Evolutionary conservation across 805 yeast genomes (phyloP).

Genomic region (Teunomyces atbi): DNA sequence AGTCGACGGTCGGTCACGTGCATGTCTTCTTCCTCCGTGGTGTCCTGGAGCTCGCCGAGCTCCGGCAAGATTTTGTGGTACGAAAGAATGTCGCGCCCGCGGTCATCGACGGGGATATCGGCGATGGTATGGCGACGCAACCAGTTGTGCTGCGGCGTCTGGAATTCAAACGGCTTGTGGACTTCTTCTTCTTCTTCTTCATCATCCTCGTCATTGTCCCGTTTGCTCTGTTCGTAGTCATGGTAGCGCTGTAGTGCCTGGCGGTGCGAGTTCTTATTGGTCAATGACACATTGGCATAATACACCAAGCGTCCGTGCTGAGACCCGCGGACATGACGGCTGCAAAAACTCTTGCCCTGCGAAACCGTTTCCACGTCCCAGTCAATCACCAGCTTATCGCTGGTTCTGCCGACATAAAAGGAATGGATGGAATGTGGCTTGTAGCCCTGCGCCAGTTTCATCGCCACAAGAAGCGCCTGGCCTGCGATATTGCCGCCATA

Average conservation of each 20-base stretch:
- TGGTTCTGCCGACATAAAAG: slow-evolving; percentile 23
- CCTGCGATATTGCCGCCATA: slow-evolving; percentile 36
- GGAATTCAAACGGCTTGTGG: slow-evolving; percentile 32
- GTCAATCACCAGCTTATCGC: slow-evolving; percentile 13
- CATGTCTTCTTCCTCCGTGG: slow-evolving; percentile 21
- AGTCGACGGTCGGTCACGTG: slow-evolving; percentile 24
- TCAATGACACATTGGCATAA: slow-evolving; percentile 33
- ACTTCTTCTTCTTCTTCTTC: slow-evolving; percentile 23
- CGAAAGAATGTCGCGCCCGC: slow-evolving; percentile 14
- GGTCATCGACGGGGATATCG: slow-evolving; percentile 12
- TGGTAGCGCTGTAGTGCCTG: slow-evolving; percentile 20
- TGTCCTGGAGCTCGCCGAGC: slow-evolving; percentile 28
- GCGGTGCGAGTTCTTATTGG: slow-evolving; percentile 28
- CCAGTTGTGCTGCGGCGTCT: slow-evolving; percentile 35
- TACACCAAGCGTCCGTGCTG: slow-evolving; percentile 26
- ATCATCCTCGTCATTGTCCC: slow-evolving; percentile 26
- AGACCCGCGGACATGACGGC: slow-evolving; percentile 26
- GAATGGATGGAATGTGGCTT: slow-evolving; percentile 38
- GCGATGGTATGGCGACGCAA: slow-evolving; percentile 14
- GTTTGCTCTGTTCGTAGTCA: slow-evolving; percentile 8
- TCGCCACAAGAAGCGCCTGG: slow-evolving; percentile 36
- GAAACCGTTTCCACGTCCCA: slow-evolving; percentile 35
- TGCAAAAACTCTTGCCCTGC: slow-evolving; percentile 37
- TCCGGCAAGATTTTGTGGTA: slow-evolving; percentile 32
- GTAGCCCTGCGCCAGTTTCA: slow-evolving; percentile 28